Percentiles rank a stretch among this genome's conserved stretches.
These are phyloP conservation scores for Lippia alba DNA, from an alignment of 305 asterid genomes.

Conservation along the genomic window DNA sequence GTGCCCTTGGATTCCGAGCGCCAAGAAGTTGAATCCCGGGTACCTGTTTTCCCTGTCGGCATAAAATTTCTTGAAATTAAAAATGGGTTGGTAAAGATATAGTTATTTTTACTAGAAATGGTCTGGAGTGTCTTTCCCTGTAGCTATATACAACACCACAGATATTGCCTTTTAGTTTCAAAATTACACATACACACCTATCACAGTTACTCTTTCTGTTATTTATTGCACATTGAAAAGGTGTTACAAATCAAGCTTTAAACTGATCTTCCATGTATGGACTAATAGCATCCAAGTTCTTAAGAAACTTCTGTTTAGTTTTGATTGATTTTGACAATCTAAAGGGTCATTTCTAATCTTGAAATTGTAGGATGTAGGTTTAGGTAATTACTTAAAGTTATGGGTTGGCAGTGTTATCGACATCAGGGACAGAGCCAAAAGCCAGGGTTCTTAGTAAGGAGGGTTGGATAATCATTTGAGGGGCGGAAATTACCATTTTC, in stretches of 20 bases:
- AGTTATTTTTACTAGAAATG: too few species aligned
- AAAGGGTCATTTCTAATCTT: not conserved
- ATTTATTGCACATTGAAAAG: not conserved
- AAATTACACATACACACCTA: not conserved
- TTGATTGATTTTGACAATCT: not conserved
- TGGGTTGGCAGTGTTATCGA: too few species aligned
- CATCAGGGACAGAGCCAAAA: too few species aligned
- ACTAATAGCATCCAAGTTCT: too few species aligned
- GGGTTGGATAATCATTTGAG: too few species aligned
- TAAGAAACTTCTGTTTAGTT: too few species aligned
- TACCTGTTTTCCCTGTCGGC: not conserved
- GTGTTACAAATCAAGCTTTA: not conserved
- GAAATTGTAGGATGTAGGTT: not conserved
- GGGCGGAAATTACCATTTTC: too few species aligned
- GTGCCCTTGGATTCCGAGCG: slow-evolving; percentile 1
- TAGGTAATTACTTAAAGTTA: not conserved
- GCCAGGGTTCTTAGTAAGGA: too few species aligned
- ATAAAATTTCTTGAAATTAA: not conserved
- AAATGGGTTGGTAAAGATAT: not conserved
- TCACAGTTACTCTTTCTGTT: not conserved
- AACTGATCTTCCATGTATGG: not conserved
- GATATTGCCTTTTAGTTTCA: not conserved
- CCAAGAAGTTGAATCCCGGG: not conserved
- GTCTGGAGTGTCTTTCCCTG: not conserved
- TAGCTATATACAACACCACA: not conserved